These are phyloP conservation scores for Cryptomeria japonica DNA, from an alignment of 75 land plant genomes.

Conservation along the genomic window DNA sequence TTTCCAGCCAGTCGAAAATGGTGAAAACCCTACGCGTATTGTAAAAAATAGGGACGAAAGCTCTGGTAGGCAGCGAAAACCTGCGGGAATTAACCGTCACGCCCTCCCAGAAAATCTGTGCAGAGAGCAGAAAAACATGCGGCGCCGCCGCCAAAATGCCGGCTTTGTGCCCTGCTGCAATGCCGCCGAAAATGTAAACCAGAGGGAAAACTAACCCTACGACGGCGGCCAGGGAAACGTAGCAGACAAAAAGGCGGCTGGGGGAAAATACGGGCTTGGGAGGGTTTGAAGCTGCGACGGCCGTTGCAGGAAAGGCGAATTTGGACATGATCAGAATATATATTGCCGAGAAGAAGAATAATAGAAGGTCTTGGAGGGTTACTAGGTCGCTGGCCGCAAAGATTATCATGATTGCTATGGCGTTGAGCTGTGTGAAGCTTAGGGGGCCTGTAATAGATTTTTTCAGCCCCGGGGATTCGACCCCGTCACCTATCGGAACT, in stretches of 20 bases:
- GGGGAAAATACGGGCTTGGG: slow-evolving; percentile 22
- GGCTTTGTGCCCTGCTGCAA: slow-evolving; percentile 45
- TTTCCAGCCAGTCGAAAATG: slow-evolving; percentile 55
- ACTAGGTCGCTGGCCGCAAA: slow-evolving; percentile 61
- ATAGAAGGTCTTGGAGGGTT: slow-evolving; percentile 39
- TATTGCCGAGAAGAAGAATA: slow-evolving; percentile 49
- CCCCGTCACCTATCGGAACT: background rate
- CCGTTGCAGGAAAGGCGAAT: slow-evolving; percentile 44
- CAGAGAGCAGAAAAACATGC: slow-evolving; percentile 64
- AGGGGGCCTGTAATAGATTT: background rate
- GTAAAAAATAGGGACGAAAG: slow-evolving; percentile 77
- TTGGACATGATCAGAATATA: slow-evolving; percentile 58
- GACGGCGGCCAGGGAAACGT: slow-evolving; percentile 42
- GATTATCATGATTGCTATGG: slow-evolving; percentile 40
- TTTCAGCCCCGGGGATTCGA: background rate
- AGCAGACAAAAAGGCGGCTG: slow-evolving; percentile 22
- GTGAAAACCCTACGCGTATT: slow-evolving; percentile 71
- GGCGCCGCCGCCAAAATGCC: slow-evolving; percentile 71
- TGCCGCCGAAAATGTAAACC: slow-evolving; percentile 54
- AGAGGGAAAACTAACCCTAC: slow-evolving; percentile 73
- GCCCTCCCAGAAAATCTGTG: slow-evolving; percentile 75
- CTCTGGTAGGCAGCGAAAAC: slow-evolving; percentile 61
- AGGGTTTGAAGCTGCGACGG: background rate
- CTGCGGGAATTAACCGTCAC: slow-evolving; percentile 22
- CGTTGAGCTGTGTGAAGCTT: slow-evolving; percentile 53